Conservation (phyloP, 306 rosid genomes). For the Cyamopsis tetragonoloba region DNA sequence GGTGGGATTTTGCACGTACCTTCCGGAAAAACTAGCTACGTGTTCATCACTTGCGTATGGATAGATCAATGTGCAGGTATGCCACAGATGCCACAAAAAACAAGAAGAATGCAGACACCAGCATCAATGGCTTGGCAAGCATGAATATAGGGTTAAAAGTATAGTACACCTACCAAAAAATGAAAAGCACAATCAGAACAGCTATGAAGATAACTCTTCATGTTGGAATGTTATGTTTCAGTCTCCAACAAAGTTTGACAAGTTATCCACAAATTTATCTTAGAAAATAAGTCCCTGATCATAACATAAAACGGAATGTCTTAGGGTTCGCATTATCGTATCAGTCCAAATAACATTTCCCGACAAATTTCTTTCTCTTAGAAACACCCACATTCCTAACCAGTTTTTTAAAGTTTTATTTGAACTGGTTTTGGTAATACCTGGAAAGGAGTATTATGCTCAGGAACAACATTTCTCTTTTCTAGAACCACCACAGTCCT, state of each 20-base stretch:
- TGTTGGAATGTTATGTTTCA: neutral
- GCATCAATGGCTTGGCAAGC: slow-evolving; percentile 97
- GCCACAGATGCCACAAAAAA: slow-evolving; percentile 65
- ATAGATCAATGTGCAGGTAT: slow-evolving; percentile 77
- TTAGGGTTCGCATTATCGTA: neutral
- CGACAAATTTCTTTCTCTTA: neutral
- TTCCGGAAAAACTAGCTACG: slow-evolving; percentile 25
- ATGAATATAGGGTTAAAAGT: slow-evolving; percentile 78
- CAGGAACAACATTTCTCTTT: slow-evolving; percentile 88
- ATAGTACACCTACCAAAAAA: slow-evolving; percentile 70
- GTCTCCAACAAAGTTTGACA: neutral
- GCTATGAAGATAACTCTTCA: neutral
- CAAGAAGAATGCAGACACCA: slow-evolving; percentile 70
- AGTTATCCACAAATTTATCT: neutral
- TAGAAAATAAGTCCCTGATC: neutral
- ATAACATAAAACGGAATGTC: neutral
- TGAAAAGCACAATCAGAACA: slow-evolving; percentile 18
- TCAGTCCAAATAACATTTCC: too few species aligned
- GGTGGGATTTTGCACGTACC: slow-evolving; percentile 33
- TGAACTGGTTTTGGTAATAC: slow-evolving; percentile 38
- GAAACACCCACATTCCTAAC: neutral
- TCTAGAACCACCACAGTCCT: slow-evolving; percentile 87
- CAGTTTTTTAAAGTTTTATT: neutral
- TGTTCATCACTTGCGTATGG: slow-evolving; percentile 63
- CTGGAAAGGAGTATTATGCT: slow-evolving; percentile 85